Evolutionary conservation across 2,329 filamentous ascomycete genomes (phyloP).

Genomic region (Phyllosticta paracitricarpa): DNA sequence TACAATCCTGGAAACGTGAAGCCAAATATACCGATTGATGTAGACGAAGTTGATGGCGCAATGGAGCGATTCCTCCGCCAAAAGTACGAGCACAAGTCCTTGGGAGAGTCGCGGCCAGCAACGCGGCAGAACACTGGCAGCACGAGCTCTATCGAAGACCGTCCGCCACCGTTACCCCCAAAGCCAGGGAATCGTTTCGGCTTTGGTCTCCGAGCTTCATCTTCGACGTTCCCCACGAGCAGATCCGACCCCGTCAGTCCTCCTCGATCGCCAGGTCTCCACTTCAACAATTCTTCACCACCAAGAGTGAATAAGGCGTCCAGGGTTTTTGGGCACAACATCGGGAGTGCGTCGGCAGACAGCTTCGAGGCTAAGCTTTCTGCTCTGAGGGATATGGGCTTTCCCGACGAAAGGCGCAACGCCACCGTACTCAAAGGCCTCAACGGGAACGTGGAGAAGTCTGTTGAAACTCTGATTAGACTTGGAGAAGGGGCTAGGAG

Average conservation of each 20-base stretch:
- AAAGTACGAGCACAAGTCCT: slow-evolving; percentile 69
- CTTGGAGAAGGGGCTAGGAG: slow-evolving; percentile 58
- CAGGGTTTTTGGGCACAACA: slow-evolving; percentile 55
- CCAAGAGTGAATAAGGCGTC: slow-evolving; percentile 54
- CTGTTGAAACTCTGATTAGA: slow-evolving; percentile 74
- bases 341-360: slow-evolving; percentile 43
- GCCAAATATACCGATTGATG: slow-evolving; percentile 77
- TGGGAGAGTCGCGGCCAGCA: slow-evolving; percentile 30
- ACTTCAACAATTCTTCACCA: slow-evolving; percentile 24
- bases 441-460: slow-evolving; percentile 73
- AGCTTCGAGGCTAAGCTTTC: slow-evolving; percentile 67
- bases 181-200: slow-evolving; percentile 52
- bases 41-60: slow-evolving; percentile 82
- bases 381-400: slow-evolving; percentile 82
- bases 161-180: slow-evolving; percentile 48
- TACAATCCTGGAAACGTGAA: slow-evolving; percentile 82
- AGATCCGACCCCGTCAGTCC: slow-evolving; percentile 45
- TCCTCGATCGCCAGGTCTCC: slow-evolving; percentile 23
- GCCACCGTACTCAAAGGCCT: slow-evolving; percentile 70
- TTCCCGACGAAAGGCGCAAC: slow-evolving; percentile 73
- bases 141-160: slow-evolving; percentile 42
- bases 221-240: slow-evolving; percentile 58
- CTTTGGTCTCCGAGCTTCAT: slow-evolving; percentile 57
- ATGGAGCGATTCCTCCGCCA: slow-evolving; percentile 94
- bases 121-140: slow-evolving; percentile 48